Base-by-base conservation (phyloP, 2,329 filamentous ascomycete genomes). In the Claviceps sorghi region DNA sequence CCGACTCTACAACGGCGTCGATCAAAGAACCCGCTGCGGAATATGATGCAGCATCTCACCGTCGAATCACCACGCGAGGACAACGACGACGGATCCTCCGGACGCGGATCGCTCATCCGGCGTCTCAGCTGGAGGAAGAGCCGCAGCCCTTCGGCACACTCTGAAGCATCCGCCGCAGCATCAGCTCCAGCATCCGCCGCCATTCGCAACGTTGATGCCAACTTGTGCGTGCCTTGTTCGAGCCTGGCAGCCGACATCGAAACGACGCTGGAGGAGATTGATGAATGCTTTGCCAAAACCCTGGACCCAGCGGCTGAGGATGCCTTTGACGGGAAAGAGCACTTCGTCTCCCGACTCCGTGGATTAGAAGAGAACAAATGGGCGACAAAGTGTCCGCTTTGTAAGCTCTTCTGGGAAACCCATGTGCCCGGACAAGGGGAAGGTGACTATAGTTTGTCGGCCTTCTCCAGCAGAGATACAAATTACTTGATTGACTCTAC, bases 41-140 rank as follows among this genome's bases (percentile, higher is more conserved):
- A 62, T 53, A 67, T 67, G 63, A 67, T 67, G 61, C 64, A 66
- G 54, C 65, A 67, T 53, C 64, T 67, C 48, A 66, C 65, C 34
- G 65, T 67, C 49, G 65, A 67, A 32, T 55, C 61, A 41, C 56
- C 60, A 8, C 58, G 62, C 7, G 57, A 61, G 36, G 59, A 60
- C 32, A 60, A 65, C 26, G 59, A 65, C 21, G 59, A 60, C 8
- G 58, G 59, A 29, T 57, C 60, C 19, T 58, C 62, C 2, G 58
- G 62, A n/a, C 61, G 62, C 44, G 56, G 56, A 11, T 67, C 64
- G 9, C 58, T 67, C 49, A 67, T 67, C n/a, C 64, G 65, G 32
- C 61, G 65, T 10, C 56, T 67, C 40, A 67, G 65, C 51, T 64
- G 65, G 59, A 64, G 65, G 44, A 65, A 60, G 55, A 67, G 65